These are phyloP conservation scores for Penicillium mononematosum DNA, from an alignment of 495 filamentous ascomycete species.

Conservation along the genomic window DNA sequence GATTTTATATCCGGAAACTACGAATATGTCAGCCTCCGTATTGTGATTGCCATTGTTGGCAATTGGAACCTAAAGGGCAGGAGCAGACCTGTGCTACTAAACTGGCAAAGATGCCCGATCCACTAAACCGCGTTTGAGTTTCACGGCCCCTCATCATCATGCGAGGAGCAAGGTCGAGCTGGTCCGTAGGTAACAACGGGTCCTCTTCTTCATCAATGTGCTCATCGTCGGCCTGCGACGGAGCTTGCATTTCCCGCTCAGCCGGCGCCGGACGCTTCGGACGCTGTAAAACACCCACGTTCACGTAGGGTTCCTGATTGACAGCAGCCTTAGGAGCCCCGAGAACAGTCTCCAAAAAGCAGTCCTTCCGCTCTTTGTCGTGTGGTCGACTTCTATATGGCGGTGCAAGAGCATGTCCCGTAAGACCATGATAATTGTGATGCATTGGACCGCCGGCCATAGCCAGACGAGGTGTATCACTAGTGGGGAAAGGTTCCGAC, in stretches of 20 bases:
- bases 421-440: conserved; percentile 11
- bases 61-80: background rate
- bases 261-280: conserved; percentile 23
- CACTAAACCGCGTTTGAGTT: conserved; percentile 45
- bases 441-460: conserved; percentile 7
- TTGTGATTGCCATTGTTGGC: background rate
- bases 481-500: conserved; percentile 25
- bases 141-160: conserved; percentile 47
- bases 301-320: conserved; percentile 40
- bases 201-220: conserved; percentile 21
- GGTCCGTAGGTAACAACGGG: conserved; percentile 35
- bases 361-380: conserved; percentile 32
- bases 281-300: conserved; percentile 34
- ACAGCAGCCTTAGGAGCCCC: conserved; percentile 44
- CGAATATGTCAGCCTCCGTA: conserved; percentile 1
- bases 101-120: conserved; percentile 46
- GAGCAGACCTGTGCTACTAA: conserved; percentile 41
- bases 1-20: conserved; percentile 45
- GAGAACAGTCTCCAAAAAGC: conserved; percentile 47
- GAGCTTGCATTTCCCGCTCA: conserved; percentile 8
- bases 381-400: conserved; percentile 9
- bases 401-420: conserved; percentile 17
- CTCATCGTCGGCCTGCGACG: conserved; percentile 14
- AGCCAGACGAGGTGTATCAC: conserved; percentile 4
- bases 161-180: conserved; percentile 40